Conservation (phyloP, 176 grass and related monocot species). For the Poa annua region DNA sequence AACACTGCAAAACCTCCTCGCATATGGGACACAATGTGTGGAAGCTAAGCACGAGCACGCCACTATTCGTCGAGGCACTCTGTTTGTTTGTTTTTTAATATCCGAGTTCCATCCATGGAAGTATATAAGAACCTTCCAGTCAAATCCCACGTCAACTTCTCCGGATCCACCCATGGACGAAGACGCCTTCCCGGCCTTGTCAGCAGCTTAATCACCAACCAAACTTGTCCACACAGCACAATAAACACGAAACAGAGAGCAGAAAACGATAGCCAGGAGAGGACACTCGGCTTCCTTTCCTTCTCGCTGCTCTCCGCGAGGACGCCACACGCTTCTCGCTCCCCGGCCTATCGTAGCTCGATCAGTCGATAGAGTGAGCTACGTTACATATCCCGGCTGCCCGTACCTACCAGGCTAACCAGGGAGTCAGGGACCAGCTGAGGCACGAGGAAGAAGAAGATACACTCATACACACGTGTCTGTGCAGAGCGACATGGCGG, state of each 20-base stretch:
- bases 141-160: conserved; percentile 14
- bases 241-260: not conserved
- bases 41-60: too few relatives aligned
- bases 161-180: conserved; percentile 24
- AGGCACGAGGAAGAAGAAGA: not conserved
- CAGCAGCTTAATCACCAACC: conserved; percentile 20
- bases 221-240: not conserved
- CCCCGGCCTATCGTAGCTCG: not conserved
- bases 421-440: too few relatives aligned
- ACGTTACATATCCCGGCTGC: too few relatives aligned
- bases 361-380: not conserved
- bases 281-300: not conserved
- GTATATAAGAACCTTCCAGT: not conserved
- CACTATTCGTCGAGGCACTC: too few relatives aligned
- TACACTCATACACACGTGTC: not conserved
- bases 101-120: too few relatives aligned
- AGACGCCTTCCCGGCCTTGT: conserved; percentile 39
- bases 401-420: not conserved
- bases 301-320: not conserved
- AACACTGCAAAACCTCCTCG: too few relatives aligned
- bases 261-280: not conserved
- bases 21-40: too few relatives aligned
- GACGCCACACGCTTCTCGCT: conserved; percentile 17
- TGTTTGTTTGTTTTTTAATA: too few relatives aligned
- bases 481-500: conserved; percentile 8